Conservation (phyloP, 805 yeast species). For the Candida vaughaniae region DNA sequence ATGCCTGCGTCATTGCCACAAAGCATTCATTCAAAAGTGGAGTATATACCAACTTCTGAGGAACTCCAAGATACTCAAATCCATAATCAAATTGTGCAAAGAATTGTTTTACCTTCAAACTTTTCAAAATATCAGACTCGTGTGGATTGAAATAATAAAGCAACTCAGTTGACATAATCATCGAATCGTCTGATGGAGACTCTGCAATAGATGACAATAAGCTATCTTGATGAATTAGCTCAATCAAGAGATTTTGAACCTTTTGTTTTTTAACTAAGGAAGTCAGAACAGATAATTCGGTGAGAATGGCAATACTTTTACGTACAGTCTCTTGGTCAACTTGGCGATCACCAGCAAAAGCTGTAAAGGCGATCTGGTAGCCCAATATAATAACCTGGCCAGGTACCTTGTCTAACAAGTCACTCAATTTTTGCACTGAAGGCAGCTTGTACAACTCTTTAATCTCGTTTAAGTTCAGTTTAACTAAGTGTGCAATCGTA, state of each 20-base stretch:
- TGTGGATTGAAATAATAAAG: constrained; percentile 4
- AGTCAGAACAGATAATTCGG: not conserved
- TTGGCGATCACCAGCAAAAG: constrained; percentile 27
- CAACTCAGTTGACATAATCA: constrained; percentile 9
- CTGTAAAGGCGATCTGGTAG: constrained; percentile 58
- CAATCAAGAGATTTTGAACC: constrained; percentile 63
- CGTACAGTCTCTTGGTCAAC: not conserved
- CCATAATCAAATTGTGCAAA: constrained; percentile 60
- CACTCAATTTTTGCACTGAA: not conserved
- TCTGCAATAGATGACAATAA: constrained; percentile 16
- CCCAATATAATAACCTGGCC: constrained; percentile 58
- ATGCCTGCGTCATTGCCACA: constrained; percentile 69
- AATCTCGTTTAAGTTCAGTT: not conserved
- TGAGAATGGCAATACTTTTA: not conserved
- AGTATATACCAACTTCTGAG: constrained; percentile 73
- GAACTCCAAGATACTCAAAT: constrained; percentile 76
- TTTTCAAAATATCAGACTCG: constrained; percentile 23
- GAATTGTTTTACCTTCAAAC: constrained; percentile 52
- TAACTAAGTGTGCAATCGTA: constrained; percentile 43
- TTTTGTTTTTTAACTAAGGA: constrained; percentile 21
- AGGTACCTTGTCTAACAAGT: constrained; percentile 45
- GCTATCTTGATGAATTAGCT: constrained; percentile 58
- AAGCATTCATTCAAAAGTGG: constrained; percentile 66
- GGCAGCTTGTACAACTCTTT: not conserved
- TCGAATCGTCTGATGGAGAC: not conserved